These are phyloP conservation scores for Beauveria bassiana DNA, from an alignment of 2,329 filamentous ascomycete species.

Conservation along the genomic window DNA sequence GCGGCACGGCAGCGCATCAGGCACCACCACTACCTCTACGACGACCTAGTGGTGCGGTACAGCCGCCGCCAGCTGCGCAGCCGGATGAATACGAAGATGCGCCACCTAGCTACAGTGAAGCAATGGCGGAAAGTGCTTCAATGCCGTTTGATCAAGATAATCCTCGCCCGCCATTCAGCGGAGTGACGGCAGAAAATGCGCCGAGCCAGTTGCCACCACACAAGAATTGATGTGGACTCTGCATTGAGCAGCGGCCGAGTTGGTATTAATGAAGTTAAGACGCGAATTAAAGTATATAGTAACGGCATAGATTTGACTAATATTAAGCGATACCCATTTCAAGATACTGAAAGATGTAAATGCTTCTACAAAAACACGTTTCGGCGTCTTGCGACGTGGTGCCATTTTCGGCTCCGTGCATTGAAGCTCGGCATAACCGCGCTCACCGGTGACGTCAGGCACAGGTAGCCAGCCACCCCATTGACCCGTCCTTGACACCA, in stretches of 20 bases:
- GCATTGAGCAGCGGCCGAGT: not conserved
- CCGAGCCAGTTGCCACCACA: conserved; percentile 41
- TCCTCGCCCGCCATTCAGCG: conserved; percentile 60
- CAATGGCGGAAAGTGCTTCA: conserved; percentile 66
- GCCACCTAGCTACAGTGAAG: conserved; percentile 93
- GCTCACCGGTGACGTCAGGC: not conserved
- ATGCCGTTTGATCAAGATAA: conserved; percentile 58
- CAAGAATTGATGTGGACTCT: conserved; percentile 25
- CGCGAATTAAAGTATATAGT: not conserved
- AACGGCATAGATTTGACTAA: conserved; percentile 1
- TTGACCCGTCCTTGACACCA: not conserved
- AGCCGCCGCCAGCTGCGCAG: conserved; percentile 46
- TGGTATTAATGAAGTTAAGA: not conserved
- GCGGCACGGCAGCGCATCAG: conserved; percentile 12
- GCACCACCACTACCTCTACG: conserved; percentile 19
- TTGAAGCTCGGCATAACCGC: not conserved
- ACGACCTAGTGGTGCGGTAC: conserved; percentile 40
- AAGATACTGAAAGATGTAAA: not conserved
- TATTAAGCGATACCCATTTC: conserved; percentile 7
- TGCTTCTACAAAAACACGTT: too few species aligned
- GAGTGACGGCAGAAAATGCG: conserved; percentile 53
- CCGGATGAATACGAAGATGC: conserved; percentile 59
- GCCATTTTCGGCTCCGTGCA: too few species aligned
- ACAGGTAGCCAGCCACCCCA: not conserved
- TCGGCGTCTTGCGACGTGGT: too few species aligned